A percentile compares a stretch with the other conserved stretches of the same genome.
These are phyloP conservation scores for Neopestalotiopsis rosae DNA, from an alignment of 2,329 filamentous ascomycete genomes.

Conservation along the genomic window DNA sequence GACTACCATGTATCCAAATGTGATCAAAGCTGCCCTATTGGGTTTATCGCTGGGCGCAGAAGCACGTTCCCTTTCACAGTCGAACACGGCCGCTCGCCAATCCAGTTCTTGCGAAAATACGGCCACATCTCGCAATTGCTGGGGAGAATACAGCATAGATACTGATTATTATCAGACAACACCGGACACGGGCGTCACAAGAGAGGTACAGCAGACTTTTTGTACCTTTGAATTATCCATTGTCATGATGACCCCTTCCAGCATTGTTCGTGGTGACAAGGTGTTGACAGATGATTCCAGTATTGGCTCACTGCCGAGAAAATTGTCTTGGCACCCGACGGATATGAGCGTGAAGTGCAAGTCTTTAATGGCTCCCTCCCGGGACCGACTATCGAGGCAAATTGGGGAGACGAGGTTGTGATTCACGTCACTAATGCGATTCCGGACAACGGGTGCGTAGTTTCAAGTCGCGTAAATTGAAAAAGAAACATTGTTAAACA, in stretches of 20 bases:
- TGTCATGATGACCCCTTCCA: neutral
- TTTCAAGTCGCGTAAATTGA: neutral
- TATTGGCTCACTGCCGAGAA: conserved; percentile 30
- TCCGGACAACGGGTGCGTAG: conserved; percentile 38
- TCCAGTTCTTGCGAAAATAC: conserved; percentile 29
- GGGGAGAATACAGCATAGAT: conserved; percentile 46
- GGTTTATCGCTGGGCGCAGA: neutral
- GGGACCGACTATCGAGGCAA: conserved; percentile 43
- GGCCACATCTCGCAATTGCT: conserved; percentile 31
- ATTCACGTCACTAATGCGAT: conserved; percentile 37
- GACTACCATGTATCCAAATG: neutral
- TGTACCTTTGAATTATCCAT: neutral
- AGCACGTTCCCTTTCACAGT: neutral
- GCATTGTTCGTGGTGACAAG: too few species aligned
- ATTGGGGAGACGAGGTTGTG: conserved; percentile 43
- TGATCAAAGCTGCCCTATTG: neutral
- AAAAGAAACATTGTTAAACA: neutral
- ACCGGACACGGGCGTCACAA: conserved; percentile 43
- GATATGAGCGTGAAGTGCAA: conserved; percentile 30
- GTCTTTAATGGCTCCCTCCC: conserved; percentile 46
- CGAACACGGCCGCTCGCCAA: neutral
- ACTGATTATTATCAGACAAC: conserved; percentile 38
- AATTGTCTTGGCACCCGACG: conserved; percentile 38
- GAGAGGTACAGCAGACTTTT: conserved; percentile 33
- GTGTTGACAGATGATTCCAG: conserved; percentile 21